Evolutionary conservation across 805 yeast species (phyloP).

Genomic region (Candida qinlingensis): DNA sequence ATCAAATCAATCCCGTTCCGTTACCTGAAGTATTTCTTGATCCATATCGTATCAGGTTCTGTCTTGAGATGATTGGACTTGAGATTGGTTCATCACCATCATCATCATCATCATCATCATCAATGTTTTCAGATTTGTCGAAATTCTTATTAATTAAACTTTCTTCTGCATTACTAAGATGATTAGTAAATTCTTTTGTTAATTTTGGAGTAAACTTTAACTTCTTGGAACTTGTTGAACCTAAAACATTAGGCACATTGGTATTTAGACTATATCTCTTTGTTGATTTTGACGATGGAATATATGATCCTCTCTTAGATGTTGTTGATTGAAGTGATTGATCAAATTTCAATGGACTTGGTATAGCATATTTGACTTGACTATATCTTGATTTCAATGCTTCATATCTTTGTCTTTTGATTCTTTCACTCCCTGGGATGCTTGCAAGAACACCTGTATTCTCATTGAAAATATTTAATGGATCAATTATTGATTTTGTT

Average conservation of each 20-base stretch:
- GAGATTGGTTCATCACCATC: conserved; percentile 7
- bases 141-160: too few species aligned
- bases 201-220: background rate
- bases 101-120: background rate
- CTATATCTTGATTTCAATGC: conserved; percentile 32
- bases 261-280: too few species aligned
- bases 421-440: conserved; percentile 33
- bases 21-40: background rate
- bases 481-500: conserved; percentile 9
- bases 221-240: background rate
- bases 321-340: background rate
- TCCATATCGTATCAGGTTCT: conserved; percentile 4
- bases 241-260: background rate
- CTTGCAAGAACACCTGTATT: background rate
- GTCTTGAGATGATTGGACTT: conserved; percentile 10
- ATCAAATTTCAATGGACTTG: conserved; percentile 30
- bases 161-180: too few species aligned
- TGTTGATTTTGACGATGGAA: background rate
- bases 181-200: too few species aligned
- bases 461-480: background rate
- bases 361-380: conserved; percentile 30
- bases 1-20: too few species aligned
- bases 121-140: background rate
- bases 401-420: conserved; percentile 30
- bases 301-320: background rate